A percentile compares a stretch with the other conserved stretches of the same genome.
These are phyloP conservation scores for Aspergillus texensis DNA, from an alignment of 2,329 filamentous ascomycete species.

Conservation along the genomic window DNA sequence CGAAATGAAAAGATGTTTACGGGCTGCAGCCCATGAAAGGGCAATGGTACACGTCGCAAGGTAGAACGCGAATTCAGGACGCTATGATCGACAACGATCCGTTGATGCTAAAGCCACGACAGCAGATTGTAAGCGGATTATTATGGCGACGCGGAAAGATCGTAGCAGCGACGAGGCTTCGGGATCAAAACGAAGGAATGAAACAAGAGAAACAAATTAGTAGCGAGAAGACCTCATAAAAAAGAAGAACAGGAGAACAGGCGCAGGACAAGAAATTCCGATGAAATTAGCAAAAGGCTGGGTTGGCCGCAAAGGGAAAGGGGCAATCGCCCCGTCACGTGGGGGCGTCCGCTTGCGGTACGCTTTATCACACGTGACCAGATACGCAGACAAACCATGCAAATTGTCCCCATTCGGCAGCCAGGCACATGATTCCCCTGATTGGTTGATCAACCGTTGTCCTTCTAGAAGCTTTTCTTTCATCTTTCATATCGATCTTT, in stretches of 20 bases:
- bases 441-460: not conserved
- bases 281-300: not conserved
- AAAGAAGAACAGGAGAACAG: not conserved
- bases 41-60: not conserved
- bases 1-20: not conserved
- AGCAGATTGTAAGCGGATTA: not conserved
- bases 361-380: not conserved
- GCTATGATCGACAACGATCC: constrained; percentile 2
- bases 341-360: not conserved
- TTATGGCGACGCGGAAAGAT: not conserved
- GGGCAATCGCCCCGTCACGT: not conserved
- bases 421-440: not conserved
- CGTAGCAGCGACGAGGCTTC: not conserved
- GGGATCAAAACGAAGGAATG: not conserved
- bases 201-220: not conserved
- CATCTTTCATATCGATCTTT: not conserved
- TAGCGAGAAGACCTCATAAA: not conserved
- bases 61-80: not conserved
- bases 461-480: not conserved
- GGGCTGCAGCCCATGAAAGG: constrained; percentile 4
- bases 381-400: not conserved
- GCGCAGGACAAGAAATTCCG: not conserved
- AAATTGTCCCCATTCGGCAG: not conserved
- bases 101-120: constrained; percentile 17
- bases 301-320: not conserved